Conservation (phyloP, 129 eudicot genomes). For the Arctium lappa region DNA sequence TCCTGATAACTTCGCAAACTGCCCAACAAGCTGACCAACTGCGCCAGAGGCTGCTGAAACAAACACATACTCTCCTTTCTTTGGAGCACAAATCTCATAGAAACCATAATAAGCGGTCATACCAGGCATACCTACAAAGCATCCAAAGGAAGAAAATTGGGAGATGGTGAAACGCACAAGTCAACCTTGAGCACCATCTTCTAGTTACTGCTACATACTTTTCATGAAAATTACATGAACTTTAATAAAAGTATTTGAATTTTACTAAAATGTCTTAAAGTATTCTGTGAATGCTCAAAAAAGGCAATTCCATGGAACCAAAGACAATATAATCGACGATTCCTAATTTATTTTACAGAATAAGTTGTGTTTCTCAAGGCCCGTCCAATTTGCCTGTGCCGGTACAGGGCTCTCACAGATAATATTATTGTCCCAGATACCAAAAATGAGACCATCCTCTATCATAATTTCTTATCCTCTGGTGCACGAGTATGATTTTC, state of each 20-base stretch:
- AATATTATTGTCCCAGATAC: neutral
- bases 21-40: constrained; percentile 74
- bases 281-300: neutral
- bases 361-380: neutral
- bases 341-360: neutral
- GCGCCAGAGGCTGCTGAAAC: constrained; percentile 78
- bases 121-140: constrained; percentile 60
- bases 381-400: neutral
- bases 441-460: neutral
- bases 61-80: constrained; percentile 55
- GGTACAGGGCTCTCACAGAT: neutral
- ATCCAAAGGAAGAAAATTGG: neutral
- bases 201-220: neutral
- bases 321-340: neutral
- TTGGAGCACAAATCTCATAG: constrained; percentile 49
- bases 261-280: neutral
- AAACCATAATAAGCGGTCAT: constrained; percentile 68
- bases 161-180: neutral
- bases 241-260: neutral
- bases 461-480: constrained; percentile 5
- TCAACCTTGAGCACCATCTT: neutral
- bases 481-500: neutral
- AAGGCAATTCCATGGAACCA: neutral
- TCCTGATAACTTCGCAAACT: constrained; percentile 55
- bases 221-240: neutral